Base-by-base conservation (phyloP, 495 filamentous ascomycete species). In the Bombardia bombarda region DNA sequence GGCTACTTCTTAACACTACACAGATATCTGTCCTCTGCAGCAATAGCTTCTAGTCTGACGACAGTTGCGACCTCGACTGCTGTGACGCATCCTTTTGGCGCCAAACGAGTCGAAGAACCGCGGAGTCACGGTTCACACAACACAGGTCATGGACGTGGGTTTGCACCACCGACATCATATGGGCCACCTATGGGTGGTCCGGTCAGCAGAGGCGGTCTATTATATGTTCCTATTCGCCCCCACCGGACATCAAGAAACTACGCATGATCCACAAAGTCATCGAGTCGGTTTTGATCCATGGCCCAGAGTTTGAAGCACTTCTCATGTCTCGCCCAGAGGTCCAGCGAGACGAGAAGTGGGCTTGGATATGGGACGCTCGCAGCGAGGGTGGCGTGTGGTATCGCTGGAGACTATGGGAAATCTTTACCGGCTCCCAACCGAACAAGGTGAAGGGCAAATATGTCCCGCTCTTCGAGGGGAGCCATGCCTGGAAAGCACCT, bases 351-450 rank as follows among this genome's bases (percentile, higher is more conserved):
- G 84, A 90, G 51, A 89, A 82, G 56, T 99, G 89, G 81, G 84
- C 87, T 1, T 99, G 87, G 85, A 62, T 99, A 3, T 99, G 84
- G 83, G 85, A 99, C 61, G 71, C 90, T 21, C 73, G 87, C 37
- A 87, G 85, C 51, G 63, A 79, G 38, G 83, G 80, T 6, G 86
- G 84, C 6, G 75, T 90, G 4, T 96, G 85, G 67, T 96, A 95
- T 62, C 79, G 90, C 13, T 96, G 87, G 85, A 83, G 86, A 38
- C 53, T 96, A 40, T 96, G 87, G 88, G 78, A 88, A 49, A 72
- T 88, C 21, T 68, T 89, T 25, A 89, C 86, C 2, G 77, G 73
- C 4, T 67, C 64, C 1, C 37, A 42, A 24, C 51, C 63, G 0
- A 53, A 51, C 34, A 62, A 35, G 32, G 48, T 52, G 2, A 63